Evolutionary conservation across 352 stramenopile genomes (phyloP).

Genomic region (Phytophthora cactorum): DNA sequence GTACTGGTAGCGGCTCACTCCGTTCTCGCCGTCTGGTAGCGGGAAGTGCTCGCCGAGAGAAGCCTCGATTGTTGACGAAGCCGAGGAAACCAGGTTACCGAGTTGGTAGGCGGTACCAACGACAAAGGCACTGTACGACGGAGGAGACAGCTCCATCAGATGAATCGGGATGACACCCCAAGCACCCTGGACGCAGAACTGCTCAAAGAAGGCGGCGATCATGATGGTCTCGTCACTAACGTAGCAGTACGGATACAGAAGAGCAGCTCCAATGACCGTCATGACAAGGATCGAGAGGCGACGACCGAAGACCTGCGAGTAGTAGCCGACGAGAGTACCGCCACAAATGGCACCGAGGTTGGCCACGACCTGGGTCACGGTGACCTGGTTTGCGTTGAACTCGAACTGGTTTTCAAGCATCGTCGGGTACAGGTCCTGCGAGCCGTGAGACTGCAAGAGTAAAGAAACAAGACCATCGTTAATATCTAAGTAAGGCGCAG

Average conservation of each 20-base stretch:
- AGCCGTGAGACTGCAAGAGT: conserved; percentile 42
- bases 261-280: conserved; percentile 33
- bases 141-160: conserved; percentile 62
- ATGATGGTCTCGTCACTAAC: conserved; percentile 36
- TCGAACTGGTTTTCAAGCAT: conserved; percentile 56
- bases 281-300: conserved; percentile 52
- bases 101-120: conserved; percentile 62
- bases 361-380: conserved; percentile 52
- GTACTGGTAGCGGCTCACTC: conserved; percentile 49
- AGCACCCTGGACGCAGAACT: conserved; percentile 53
- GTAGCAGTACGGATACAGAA: conserved; percentile 63
- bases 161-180: conserved; percentile 54
- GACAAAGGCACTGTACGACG: conserved; percentile 56
- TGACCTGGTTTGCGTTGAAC: conserved; percentile 55
- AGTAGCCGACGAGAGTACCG: conserved; percentile 60
- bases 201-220: conserved; percentile 50
- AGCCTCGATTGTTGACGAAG: conserved; percentile 60
- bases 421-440: conserved; percentile 59
- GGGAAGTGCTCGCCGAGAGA: conserved; percentile 54
- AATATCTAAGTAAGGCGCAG: neutral
- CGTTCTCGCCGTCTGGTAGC: conserved; percentile 34
- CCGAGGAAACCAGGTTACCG: conserved; percentile 60
- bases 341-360: conserved; percentile 57
- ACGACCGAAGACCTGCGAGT: conserved; percentile 59
- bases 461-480: neutral